Conservation (phyloP, 2,329 filamentous ascomycete genomes). For the Ophiosphaerella narmari region DNA sequence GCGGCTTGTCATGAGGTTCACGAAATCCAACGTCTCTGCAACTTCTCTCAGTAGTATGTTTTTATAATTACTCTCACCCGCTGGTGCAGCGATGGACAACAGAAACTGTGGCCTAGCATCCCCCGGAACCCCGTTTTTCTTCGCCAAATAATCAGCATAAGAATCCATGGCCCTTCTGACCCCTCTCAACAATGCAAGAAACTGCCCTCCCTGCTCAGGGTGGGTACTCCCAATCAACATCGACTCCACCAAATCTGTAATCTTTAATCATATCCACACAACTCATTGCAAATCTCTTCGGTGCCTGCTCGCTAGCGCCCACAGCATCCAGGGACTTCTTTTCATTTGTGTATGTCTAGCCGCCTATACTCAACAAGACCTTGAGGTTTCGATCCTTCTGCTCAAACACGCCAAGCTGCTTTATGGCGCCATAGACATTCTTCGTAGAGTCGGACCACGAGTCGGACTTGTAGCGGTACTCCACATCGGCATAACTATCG, state of each 20-base stretch:
- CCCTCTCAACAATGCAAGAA: slow-evolving; percentile 47
- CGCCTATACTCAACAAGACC: slow-evolving; percentile 80
- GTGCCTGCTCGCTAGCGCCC: slow-evolving; percentile 61
- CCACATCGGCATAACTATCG: slow-evolving; percentile 41
- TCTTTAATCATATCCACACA: slow-evolving; percentile 78
- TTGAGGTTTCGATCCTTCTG: slow-evolving; percentile 77
- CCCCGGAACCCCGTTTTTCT: slow-evolving; percentile 12
- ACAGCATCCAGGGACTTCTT: slow-evolving; percentile 74
- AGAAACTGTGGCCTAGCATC: slow-evolving; percentile 46
- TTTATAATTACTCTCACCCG: slow-evolving; percentile 50
- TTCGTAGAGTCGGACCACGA: slow-evolving; percentile 67
- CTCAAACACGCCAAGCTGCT: slow-evolving; percentile 78
- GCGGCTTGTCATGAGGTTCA: slow-evolving; percentile 53
- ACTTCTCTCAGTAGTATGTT: slow-evolving; percentile 49
- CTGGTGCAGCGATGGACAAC: slow-evolving; percentile 52
- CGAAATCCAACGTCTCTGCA: slow-evolving; percentile 52
- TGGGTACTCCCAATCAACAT: slow-evolving; percentile 57
- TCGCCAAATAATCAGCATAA: slow-evolving; percentile 44
- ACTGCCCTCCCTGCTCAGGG: slow-evolving; percentile 46
- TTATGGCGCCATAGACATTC: slow-evolving; percentile 77
- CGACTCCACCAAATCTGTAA: slow-evolving; percentile 68
- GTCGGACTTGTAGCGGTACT: slow-evolving; percentile 66
- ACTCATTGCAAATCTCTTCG: slow-evolving; percentile 69
- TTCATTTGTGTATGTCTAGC: slow-evolving; percentile 70
- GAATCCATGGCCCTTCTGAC: slow-evolving; percentile 46